These are phyloP conservation scores for Nannochloropsis oceanica DNA, from an alignment of 108 stramenopile genomes.

Conservation along the genomic window DNA sequence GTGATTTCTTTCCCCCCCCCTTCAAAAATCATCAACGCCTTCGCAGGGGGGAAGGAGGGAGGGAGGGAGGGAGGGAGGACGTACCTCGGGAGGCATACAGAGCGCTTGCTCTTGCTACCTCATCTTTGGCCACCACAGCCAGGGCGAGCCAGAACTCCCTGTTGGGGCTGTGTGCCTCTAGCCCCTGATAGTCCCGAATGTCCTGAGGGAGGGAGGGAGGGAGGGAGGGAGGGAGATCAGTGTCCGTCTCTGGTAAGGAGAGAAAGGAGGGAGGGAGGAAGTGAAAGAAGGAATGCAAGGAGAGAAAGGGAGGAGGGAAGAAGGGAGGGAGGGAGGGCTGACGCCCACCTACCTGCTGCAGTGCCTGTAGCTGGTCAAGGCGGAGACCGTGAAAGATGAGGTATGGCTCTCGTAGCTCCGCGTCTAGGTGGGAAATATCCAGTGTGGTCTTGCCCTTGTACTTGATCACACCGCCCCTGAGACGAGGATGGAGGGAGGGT, in stretches of 20 bases:
- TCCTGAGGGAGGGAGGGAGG: constrained; percentile 52
- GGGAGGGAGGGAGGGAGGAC: too few species aligned
- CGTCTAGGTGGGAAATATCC: constrained; percentile 25
- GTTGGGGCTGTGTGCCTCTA: constrained; percentile 29
- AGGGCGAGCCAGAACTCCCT: constrained; percentile 30
- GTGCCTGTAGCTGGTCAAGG: too few species aligned
- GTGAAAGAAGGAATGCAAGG: neutral
- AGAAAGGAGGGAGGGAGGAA: constrained; percentile 35
- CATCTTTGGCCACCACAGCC: constrained; percentile 25
- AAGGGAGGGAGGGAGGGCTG: neutral
- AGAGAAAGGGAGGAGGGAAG: neutral
- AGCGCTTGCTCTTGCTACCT: constrained; percentile 9
- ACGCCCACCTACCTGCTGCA: neutral
- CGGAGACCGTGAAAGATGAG: too few species aligned
- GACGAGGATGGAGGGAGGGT: too few species aligned
- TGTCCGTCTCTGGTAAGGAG: constrained; percentile 47
- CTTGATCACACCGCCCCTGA: constrained; percentile 14
- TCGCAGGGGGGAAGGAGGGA: too few species aligned
- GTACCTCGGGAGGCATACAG: too few species aligned
- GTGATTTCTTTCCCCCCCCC: too few species aligned
- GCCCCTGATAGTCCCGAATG: constrained; percentile 45
- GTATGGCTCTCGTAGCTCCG: constrained; percentile 33
- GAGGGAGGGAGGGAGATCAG: too few species aligned
- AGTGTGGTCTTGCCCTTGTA: constrained; percentile 19
- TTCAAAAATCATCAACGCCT: too few species aligned